phyloP scores from a whole-genome alignment of 129 eudicot genomes.

The Escallonia rubra region DNA sequence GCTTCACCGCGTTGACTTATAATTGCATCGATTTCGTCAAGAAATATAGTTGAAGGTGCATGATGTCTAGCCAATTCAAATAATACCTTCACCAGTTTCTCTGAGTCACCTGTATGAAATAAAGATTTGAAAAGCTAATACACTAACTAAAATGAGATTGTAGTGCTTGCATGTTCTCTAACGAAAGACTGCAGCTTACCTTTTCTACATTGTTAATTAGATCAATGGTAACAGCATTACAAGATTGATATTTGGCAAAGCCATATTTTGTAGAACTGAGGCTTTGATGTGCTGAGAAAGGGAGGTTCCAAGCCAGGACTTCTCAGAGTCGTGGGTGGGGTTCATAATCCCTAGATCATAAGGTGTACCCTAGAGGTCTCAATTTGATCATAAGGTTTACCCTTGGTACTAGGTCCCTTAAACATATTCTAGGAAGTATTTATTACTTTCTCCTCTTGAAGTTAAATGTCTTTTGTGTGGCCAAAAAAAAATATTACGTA shows the following conservation, averaged over 20 bases:
- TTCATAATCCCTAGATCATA: too few species aligned
- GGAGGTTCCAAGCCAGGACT: background rate
- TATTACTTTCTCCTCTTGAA: too few species aligned
- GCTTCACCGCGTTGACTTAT: constrained; percentile 99
- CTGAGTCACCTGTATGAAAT: constrained; percentile 80
- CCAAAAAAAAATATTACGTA: too few species aligned
- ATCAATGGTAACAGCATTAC: too few species aligned
- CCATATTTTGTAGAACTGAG: background rate
- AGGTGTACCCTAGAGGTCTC: too few species aligned
- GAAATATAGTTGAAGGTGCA: constrained; percentile 97
- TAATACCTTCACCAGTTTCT: constrained; percentile 88
- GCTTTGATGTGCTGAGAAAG: background rate
- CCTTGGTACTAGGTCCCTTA: too few species aligned
- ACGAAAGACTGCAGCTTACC: background rate
- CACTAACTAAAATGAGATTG: background rate
- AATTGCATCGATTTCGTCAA: constrained; percentile 97
- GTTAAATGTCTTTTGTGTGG: too few species aligned
- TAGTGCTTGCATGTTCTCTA: background rate
- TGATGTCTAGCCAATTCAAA: constrained; percentile 99
- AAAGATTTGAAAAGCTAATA: constrained; percentile 11
- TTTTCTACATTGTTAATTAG: too few species aligned
- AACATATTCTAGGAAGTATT: too few species aligned
- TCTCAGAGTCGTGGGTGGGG: background rate
- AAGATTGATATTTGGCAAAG: background rate
- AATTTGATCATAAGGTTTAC: too few species aligned